A percentile compares a stretch with the other conserved stretches of the same genome.
phyloP scores from a whole-genome alignment of 768 basidiomycete genomes.

The Cyathus striatus region DNA sequence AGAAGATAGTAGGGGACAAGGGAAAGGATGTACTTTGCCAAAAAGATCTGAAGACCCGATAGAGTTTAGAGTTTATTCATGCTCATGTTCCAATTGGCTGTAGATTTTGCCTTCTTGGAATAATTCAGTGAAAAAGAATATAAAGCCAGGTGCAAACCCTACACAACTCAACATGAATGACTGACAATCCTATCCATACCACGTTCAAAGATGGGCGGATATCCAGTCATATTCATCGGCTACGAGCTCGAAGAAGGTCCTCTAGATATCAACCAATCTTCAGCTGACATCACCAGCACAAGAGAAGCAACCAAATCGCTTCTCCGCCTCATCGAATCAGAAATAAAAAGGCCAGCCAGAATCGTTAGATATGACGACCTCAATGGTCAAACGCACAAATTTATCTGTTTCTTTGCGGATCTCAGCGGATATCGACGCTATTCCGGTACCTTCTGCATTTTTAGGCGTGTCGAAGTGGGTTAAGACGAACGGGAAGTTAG shows the following conservation, averaged over 20 bases:
- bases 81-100: too few relatives aligned
- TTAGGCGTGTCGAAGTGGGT: not conserved
- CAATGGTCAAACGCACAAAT: not conserved
- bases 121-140: too few relatives aligned
- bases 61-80: too few relatives aligned
- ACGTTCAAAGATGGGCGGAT: not conserved
- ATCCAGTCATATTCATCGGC: not conserved
- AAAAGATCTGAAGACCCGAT: constrained; percentile 58
- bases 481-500: not conserved
- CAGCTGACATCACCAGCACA: not conserved
- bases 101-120: too few relatives aligned
- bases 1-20: not conserved
- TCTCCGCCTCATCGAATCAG: not conserved
- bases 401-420: not conserved
- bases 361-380: not conserved
- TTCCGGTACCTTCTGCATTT: not conserved
- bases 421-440: not conserved
- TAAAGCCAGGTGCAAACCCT: too few relatives aligned
- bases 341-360: not conserved
- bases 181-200: too few relatives aligned
- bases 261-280: not conserved
- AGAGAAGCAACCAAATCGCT: not conserved
- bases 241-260: not conserved
- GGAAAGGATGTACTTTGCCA: constrained; percentile 57
- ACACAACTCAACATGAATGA: too few relatives aligned